Evolutionary conservation across 305 asterid species (phyloP).

Genomic region (Stenogyne calaminthoides): DNA sequence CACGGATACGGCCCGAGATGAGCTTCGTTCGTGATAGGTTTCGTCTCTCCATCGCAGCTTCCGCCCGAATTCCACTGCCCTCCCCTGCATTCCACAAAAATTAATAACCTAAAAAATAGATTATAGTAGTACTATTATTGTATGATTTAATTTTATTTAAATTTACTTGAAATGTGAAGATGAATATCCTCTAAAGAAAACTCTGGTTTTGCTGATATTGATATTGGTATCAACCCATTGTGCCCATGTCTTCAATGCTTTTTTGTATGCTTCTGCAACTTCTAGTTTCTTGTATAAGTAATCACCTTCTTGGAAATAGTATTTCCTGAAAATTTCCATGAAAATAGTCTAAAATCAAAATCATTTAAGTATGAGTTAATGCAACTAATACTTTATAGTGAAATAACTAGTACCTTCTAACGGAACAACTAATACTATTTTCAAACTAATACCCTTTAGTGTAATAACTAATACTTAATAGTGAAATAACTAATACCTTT

Average conservation of each 20-base stretch:
- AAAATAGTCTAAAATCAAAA: too few species aligned
- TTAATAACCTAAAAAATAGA: not conserved
- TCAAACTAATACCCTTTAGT: too few species aligned
- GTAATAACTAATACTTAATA: too few species aligned
- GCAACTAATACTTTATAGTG: too few species aligned
- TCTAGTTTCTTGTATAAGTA: slow-evolving; percentile 43
- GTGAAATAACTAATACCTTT: too few species aligned
- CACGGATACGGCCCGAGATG: slow-evolving; percentile 57
- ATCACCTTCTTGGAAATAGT: slow-evolving; percentile 62
- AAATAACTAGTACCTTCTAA: too few species aligned
- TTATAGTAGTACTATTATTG: not conserved
- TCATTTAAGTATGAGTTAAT: too few species aligned
- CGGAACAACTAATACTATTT: too few species aligned
- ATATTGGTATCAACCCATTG: slow-evolving; percentile 59
- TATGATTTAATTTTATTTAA: not conserved
- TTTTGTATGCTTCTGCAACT: slow-evolving; percentile 54
- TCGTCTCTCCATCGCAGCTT: slow-evolving; percentile 54
- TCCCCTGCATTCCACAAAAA: slow-evolving; percentile 42
- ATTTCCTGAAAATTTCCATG: slow-evolving; percentile 47
- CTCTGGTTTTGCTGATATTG: slow-evolving; percentile 41
- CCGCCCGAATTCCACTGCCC: slow-evolving; percentile 79
- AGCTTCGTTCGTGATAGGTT: slow-evolving; percentile 46
- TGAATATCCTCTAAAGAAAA: slow-evolving; percentile 61
- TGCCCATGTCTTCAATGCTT: slow-evolving; percentile 64
- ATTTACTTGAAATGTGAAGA: slow-evolving; percentile 69